phyloP scores from a whole-genome alignment of 139 green algal genomes.

The Tetraselmis striata region DNA sequence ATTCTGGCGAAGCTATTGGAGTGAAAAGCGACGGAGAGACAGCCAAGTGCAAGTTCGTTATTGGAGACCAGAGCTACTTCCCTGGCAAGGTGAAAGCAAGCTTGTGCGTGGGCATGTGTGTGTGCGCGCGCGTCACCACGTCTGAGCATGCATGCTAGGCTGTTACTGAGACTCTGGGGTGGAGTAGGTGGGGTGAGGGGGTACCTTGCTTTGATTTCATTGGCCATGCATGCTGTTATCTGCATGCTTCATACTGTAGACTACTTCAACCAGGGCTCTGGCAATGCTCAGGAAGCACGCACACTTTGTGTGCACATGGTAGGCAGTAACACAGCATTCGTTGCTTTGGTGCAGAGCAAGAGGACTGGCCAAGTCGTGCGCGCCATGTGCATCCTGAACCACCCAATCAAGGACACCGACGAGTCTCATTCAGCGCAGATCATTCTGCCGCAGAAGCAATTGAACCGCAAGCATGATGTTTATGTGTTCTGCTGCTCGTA shows the following conservation, averaged over 20 bases:
- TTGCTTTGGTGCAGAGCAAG: slow-evolving; percentile 36
- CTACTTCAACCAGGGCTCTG: too few species aligned
- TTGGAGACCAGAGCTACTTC: slow-evolving; percentile 92
- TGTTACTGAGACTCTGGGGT: too few species aligned
- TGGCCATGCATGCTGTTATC: too few species aligned
- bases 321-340: too few species aligned
- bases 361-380: slow-evolving; percentile 77
- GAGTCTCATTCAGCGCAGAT: slow-evolving; percentile 84
- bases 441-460: slow-evolving; percentile 97
- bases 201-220: too few species aligned
- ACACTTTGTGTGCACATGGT: too few species aligned
- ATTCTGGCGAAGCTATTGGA: slow-evolving; percentile 66
- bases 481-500: slow-evolving; percentile 98
- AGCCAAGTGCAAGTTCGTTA: slow-evolving; percentile 82
- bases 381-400: slow-evolving; percentile 83
- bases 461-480: slow-evolving; percentile 82
- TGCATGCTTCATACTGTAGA: too few species aligned
- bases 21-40: slow-evolving; percentile 81
- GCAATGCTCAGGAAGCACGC: too few species aligned
- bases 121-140: too few species aligned
- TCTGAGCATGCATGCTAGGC: too few species aligned
- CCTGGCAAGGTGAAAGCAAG: slow-evolving; percentile 45
- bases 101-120: too few species aligned
- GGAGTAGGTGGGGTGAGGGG: too few species aligned
- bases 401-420: slow-evolving; percentile 93